Evolutionary conservation across 73 alveolate genomes (phyloP), one percentile per base, ranked within the genome.

Genomic region (Symbiodinium pilosum): DNA sequence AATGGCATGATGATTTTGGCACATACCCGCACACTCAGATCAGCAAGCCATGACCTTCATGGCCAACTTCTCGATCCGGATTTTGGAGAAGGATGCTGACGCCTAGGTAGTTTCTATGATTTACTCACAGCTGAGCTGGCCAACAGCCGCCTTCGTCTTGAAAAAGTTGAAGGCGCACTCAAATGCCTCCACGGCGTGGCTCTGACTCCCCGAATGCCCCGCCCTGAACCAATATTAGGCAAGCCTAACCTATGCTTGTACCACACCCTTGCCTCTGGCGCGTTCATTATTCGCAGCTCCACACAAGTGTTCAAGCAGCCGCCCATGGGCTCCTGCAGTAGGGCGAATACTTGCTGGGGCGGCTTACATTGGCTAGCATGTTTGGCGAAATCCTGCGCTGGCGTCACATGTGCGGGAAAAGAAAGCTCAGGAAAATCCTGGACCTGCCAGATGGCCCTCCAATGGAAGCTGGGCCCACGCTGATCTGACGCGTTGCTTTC

Each of bases 31-130:
- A n/a, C n/a, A n/a, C n/a, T n/a, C n/a, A n/a, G n/a, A n/a, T n/a
- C n/a, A n/a, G n/a, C n/a, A n/a, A n/a, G n/a, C n/a, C n/a, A n/a
- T 34, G 84, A 64, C 94, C 94, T 87, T 87, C 94, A 87, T 87
- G 43, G 94, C 94, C 84, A 87, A 87, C 28, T 87, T 87, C 94
- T 18, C 30, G 41, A 47, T 59, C 24, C 85, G 54, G 42, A 87
- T 42, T 54, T 87, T 87, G 43, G 94, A 44, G 43, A 87, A 87
- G 54, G 94, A 87, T 28, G 93, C 93, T 43, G 85, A 87, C 26
- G 94, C 94, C 94, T 84, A 43, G 86, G 43, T 26, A n/a, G n/a
- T n/a, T 12, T 20, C 12, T 8, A 6, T 54, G 71, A 30, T 26
- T 3, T 9, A 16, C 30, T 32, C 77, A 64, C 77, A 36, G 11